Base-by-base conservation (phyloP, 108 stramenopile species). In the Conticribra guillardii region DNA sequence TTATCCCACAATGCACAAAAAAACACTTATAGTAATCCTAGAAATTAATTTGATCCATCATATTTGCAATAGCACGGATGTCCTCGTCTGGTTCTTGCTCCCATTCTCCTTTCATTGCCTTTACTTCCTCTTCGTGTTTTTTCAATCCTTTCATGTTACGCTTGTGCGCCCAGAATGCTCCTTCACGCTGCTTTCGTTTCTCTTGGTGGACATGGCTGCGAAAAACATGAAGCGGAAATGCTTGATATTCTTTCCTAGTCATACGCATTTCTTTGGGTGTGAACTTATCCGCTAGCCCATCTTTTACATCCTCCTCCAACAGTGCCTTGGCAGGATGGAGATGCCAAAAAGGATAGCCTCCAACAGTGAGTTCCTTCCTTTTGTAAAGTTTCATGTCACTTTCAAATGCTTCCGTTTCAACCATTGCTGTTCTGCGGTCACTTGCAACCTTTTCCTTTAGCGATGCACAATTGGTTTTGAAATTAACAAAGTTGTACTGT, bases 261-360 rank as follows among this genome's bases (percentile, higher is more conserved):
- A 7, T 22, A 41, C 45, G 16, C 11, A 62, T 4, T 4, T 45
- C 22, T 2, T 24, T 62, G 18, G 60, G 60, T 24, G 45, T 62
- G 22, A 62, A n/a, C 17, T 51, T 17, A 59, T 59, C 34, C n/a
- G 45, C 60, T 45, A 34, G 4, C 19, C 60, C 60, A 22, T 9
- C 1, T 45, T 62, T 45, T 27, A 62, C 44, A 47, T 62, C 60
- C 8, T 22, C 26, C 3, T 21, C 44, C 21, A 62, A 23, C 19
- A 46, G 27, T 45, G 45, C 27, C 19, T 47, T 44, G 18, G 60
- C 60, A 22, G 3, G 22, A 47, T 62, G 60, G 26, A 24, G 22
- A 45, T 62, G 19, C 60, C 60, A 62, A 46, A 62, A 45, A 24
- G 60, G 60, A 41, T 62, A 41, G 22, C 23, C 60, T 30, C 32